Base-by-base conservation (phyloP, 768 basidiomycete genomes). In the Amanita inopinata region DNA sequence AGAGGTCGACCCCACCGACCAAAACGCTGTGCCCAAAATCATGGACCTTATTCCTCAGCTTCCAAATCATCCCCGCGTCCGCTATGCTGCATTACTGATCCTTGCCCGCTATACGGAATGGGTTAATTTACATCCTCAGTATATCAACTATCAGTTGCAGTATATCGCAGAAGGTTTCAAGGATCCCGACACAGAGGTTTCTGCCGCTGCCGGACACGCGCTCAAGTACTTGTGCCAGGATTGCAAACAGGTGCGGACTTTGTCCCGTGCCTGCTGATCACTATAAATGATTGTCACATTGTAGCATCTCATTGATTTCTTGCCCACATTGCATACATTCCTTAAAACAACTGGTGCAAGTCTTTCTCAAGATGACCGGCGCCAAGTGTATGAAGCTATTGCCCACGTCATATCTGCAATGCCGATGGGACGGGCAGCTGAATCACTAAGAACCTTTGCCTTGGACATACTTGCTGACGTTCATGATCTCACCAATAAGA, bases 201-300 rank as follows among this genome's bases (percentile, higher is more conserved):
- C 78, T 49, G 90, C 91, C 14, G 96, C 96, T 14, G 89, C 96
- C 2, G 89, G 93, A 2, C 91, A 96, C 58, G 92, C 96, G 6
- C 71, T 99, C 64, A 94, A 92, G 58, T 97, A 87, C 62, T 71
- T 99, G 48, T 98, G 94, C 61, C 85, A 96, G 57, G 96, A 99
- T 60, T 98, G 96, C 66, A 90, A 83, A 67, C 68, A 74, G 67
- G 90, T 88, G 54, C 49, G 66, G 49, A 22, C 30, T 45, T 19
- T 46, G 22, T 28, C 34, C 23, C 22, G 10, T 10, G 18, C 9
- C 42, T 11, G 20, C 17, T 17, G n/a, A 48, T n/a, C 8, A 33
- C 6, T 41, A 10, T 23, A 28, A 40, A 22, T 40, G 40, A 3
- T 32, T 23, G 41, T 41, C 10, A 31, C 15, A 44, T 27, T 43